Base-by-base conservation (phyloP, 805 yeast species). In the Teunomyces cretensis region DNA sequence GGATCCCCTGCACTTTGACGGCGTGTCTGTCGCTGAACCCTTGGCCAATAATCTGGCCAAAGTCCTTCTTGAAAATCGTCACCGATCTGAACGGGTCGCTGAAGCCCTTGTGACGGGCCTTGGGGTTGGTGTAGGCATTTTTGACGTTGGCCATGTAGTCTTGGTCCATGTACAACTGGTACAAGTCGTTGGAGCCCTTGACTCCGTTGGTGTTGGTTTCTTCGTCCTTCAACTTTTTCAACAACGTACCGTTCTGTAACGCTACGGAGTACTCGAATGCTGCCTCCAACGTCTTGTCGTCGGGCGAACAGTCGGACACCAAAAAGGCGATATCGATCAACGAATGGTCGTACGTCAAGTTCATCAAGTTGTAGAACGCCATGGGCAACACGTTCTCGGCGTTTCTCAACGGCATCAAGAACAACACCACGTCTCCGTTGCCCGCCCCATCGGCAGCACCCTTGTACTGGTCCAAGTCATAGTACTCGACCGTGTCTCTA, bases 311-410 rank as follows among this genome's bases (percentile, higher is more conserved):
- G 65, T 87, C 96, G 49, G 88, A 81, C 2, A 87, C 91, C 57
- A 87, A 70, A 57, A 87, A 87, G 13, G 90, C 91, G 48, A 87
- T 72, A 65, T 88, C 96, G 43, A 88, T 84, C 50, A 87, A 67
- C 17, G 79, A 75, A 60, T 89, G 96, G 44, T 87, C 89, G 60
- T 88, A 88, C 1, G 95, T 87, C 65, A 88, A 70, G 62, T 88
- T 88, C 92, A 86, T 86, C 65, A 88, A 68, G 65, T 88, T 87
- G 57, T 84, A 83, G 68, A 89, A 88, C 75, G 90, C 88, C 72
- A 88, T 72, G 9, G 94, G 90, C 49, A 88, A 67, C 15, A 86
- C 91, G 24, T 76, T 72, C 55, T 80, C 86, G 0, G 96, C 95
- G 57, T 88, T 84, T 64, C 95, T 73, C 49, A 88, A 67, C 8